Conservation (phyloP, 2,329 filamentous ascomycete species). For the Xylariales sp. region DNA sequence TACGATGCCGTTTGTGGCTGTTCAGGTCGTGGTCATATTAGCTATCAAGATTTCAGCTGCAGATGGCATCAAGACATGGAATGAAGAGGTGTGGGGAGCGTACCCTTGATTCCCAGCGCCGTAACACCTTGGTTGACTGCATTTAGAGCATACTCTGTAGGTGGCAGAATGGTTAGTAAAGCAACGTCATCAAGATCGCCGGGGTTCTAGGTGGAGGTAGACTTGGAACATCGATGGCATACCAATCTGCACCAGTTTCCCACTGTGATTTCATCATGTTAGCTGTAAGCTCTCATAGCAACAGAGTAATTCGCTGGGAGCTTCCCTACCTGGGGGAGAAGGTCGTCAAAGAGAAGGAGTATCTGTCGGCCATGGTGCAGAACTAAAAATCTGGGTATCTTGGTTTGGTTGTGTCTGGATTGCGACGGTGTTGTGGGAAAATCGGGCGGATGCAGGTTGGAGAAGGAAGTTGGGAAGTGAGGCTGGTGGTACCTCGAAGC, state of each 20-base stretch:
- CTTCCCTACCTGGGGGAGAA: conserved; percentile 94
- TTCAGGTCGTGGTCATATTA: no score
- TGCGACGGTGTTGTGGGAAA: neutral
- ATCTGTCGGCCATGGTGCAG: conserved; percentile 85
- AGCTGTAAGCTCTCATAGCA: conserved; percentile 1
- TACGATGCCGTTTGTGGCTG: conserved; percentile 97
- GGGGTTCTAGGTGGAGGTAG: neutral
- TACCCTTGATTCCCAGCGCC: conserved; percentile 96
- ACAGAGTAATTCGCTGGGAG: conserved; percentile 17
- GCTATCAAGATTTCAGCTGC: no score
- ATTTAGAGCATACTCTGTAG: conserved; percentile 93
- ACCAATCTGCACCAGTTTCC: conserved; percentile 99
- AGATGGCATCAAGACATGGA: no score
- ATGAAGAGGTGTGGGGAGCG: conserved; percentile 13
- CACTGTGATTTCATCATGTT: conserved; percentile 54
- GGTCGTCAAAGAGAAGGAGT: conserved; percentile 98
- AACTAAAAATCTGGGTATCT: conserved; percentile 5
- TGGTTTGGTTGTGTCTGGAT: no score
- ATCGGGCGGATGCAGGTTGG: conserved; percentile 4
- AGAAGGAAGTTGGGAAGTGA: conserved; percentile 1
- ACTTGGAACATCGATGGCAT: conserved; percentile 27
- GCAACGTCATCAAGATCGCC: neutral
- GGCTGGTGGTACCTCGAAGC: conserved; percentile 3
- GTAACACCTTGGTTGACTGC: conserved; percentile 99
- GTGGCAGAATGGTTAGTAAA: conserved; percentile 7